Conservation (phyloP, 2,329 filamentous ascomycete species). For the Ascochyta fabae region DNA sequence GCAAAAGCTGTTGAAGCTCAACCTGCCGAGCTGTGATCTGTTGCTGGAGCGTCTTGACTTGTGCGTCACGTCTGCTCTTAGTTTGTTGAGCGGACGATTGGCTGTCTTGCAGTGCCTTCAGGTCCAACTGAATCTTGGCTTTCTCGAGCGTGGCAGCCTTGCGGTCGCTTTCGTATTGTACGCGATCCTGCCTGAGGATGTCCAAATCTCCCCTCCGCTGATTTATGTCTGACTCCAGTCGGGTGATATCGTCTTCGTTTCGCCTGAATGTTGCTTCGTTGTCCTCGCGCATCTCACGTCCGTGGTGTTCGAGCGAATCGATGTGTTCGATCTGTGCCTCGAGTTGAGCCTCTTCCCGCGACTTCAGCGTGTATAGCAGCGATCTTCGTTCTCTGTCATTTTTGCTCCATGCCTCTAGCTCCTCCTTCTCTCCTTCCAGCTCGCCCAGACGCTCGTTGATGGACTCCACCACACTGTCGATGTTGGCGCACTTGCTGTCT, state of each 20-base stretch:
- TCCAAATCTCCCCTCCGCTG: constrained; percentile 83
- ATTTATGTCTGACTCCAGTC: constrained; percentile 79
- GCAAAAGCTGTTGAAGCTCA: constrained; percentile 76
- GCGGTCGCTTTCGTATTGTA: constrained; percentile 87
- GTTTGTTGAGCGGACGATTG: constrained; percentile 79
- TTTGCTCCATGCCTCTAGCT: constrained; percentile 90
- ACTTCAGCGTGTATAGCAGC: constrained; percentile 92
- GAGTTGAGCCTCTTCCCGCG: constrained; percentile 83
- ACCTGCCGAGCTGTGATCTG: constrained; percentile 78
- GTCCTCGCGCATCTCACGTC: constrained; percentile 83
- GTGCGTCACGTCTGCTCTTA: constrained; percentile 71
- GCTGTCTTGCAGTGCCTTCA: constrained; percentile 82
- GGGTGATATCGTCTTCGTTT: constrained; percentile 78
- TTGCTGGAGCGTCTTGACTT: constrained; percentile 73
- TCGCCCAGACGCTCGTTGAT: constrained; percentile 90
- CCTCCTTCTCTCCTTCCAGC: constrained; percentile 96
- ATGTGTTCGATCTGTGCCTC: constrained; percentile 79
- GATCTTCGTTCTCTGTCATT: constrained; percentile 92
- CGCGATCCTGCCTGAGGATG: constrained; percentile 81
- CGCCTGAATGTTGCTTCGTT: constrained; percentile 77
- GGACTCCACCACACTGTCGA: constrained; percentile 88
- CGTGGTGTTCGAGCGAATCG: constrained; percentile 79
- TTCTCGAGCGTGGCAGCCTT: constrained; percentile 78
- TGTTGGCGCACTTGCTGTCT: constrained; percentile 91
- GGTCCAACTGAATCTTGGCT: constrained; percentile 85